phyloP scores from a whole-genome alignment of 139 green algal genomes.

The Diplosphaera chodatii region DNA sequence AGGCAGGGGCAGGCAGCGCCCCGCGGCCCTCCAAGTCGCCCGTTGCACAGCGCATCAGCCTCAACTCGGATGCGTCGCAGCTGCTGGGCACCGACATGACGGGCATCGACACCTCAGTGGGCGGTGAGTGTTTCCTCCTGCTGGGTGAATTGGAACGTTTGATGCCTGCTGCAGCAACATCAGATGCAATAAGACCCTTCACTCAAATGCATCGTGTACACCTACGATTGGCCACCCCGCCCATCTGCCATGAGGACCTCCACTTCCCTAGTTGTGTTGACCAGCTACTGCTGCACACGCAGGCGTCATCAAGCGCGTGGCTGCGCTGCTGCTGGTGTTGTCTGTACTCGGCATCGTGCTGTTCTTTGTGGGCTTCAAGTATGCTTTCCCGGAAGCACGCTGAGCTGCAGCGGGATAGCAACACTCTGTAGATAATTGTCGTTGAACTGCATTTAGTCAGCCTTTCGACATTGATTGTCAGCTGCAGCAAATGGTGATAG shows the following conservation, averaged over 20 bases:
- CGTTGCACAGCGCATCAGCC: background rate
- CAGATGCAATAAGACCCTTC: too few relatives aligned
- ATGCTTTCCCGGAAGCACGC: conserved; percentile 38
- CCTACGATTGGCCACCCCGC: too few relatives aligned
- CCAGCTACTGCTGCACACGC: conserved; percentile 1
- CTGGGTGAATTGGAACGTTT: too few relatives aligned
- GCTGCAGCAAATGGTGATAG: too few relatives aligned
- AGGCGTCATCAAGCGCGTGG: conserved; percentile 54
- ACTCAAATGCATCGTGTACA: too few relatives aligned
- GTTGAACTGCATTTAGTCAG: too few relatives aligned
- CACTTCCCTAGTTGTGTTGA: too few relatives aligned
- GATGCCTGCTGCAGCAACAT: too few relatives aligned
- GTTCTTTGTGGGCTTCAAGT: conserved; percentile 63
- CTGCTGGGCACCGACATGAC: conserved; percentile 40
- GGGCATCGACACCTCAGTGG: conserved; percentile 55
- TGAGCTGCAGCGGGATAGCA: background rate
- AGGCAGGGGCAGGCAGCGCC: background rate
- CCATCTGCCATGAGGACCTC: too few relatives aligned
- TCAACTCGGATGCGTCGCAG: conserved; percentile 27
- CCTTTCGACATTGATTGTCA: too few relatives aligned
- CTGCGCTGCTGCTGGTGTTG: conserved; percentile 46
- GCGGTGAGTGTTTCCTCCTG: conserved; percentile 17
- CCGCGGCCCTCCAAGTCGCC: too few relatives aligned
- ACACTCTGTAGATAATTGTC: background rate
- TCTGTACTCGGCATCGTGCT: conserved; percentile 39